phyloP scores from a whole-genome alignment of 306 rosid species.

The Dicorynia guianensis region DNA sequence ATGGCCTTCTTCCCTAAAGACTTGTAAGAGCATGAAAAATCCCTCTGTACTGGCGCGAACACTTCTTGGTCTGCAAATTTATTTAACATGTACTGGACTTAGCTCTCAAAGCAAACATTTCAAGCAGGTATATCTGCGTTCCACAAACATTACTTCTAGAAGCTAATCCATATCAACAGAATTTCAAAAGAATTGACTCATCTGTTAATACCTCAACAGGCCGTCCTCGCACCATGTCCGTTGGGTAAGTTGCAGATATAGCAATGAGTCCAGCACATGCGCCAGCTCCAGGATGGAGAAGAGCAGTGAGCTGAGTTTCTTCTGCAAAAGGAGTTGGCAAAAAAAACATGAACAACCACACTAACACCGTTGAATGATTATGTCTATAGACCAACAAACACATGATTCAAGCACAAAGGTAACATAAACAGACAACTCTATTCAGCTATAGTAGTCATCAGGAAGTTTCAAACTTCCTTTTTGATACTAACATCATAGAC shows the following conservation, averaged over 20 bases:
- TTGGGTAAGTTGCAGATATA: slow-evolving; percentile 79
- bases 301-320: slow-evolving; percentile 72
- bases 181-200: not conserved
- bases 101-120: slow-evolving; percentile 16
- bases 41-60: slow-evolving; percentile 71
- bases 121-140: not conserved
- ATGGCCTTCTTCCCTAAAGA: slow-evolving; percentile 73
- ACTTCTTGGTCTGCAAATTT: slow-evolving; percentile 55
- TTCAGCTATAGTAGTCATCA: not conserved
- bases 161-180: slow-evolving; percentile 22
- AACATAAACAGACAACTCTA: not conserved
- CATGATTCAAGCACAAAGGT: not conserved
- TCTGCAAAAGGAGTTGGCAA: slow-evolving; percentile 44
- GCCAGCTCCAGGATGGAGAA: slow-evolving; percentile 78
- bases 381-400: not conserved
- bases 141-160: not conserved
- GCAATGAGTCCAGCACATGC: slow-evolving; percentile 84
- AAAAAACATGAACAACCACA: not conserved
- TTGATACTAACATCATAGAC: not conserved
- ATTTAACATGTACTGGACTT: slow-evolving; percentile 24
- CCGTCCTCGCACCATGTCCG: slow-evolving; percentile 78
- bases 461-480: not conserved
- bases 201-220: slow-evolving; percentile 61
- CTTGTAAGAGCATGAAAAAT: slow-evolving; percentile 68
- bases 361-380: not conserved